Evolutionary conservation across 176 grass and related monocot species (phyloP), one percentile per base, ranked within the genome.

Genomic region (Alopecurus myosuroides): DNA sequence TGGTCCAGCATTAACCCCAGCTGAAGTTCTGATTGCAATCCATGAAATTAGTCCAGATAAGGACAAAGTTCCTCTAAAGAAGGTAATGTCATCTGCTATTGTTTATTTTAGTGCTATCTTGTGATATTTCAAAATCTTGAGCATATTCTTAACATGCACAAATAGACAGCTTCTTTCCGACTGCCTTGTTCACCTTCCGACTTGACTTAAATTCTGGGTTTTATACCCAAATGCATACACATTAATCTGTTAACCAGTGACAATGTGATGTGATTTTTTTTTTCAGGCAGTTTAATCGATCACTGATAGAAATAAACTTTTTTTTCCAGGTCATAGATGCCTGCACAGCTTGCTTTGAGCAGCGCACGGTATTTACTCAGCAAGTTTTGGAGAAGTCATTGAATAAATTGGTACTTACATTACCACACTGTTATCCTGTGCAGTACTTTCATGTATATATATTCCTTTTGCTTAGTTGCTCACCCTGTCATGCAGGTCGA

Each of bases 261-360:
- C 25, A 62, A 56, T 78, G 26, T 73, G 42, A 20, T 17, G 2
- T 77, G 78, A 26, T 20, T 46, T 74, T 86, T 60, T 5, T 73
- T 79, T 1, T 28, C 41, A 55, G 70, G 23, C 71, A 66, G 3
- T 87, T 77, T 78, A 52, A 58, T 85, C 50, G 36, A 36, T 36
- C 65, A 14, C 67, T 85, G 57, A 81, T 82, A 49, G 37, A 67
- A 58, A 82, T 53, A 52, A 69, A 69, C 29, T 40, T 25, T 82
- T 49, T 39, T 39, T 81, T 89, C 89, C 97, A 99, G 97, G 86
- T 99, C 46, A 99, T 67, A 78, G 97, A 99, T 82, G 93, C 92
- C 86, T 99, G 97, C 86, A 98, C 91, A 12, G 89, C 95, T 83
- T 98, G 95, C 85, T 95, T 98, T 90, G 95, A 98, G 83, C 95